These are phyloP conservation scores for Proliferodiscus dingleyae DNA, from an alignment of 2,329 filamentous ascomycete species.

Conservation along the genomic window DNA sequence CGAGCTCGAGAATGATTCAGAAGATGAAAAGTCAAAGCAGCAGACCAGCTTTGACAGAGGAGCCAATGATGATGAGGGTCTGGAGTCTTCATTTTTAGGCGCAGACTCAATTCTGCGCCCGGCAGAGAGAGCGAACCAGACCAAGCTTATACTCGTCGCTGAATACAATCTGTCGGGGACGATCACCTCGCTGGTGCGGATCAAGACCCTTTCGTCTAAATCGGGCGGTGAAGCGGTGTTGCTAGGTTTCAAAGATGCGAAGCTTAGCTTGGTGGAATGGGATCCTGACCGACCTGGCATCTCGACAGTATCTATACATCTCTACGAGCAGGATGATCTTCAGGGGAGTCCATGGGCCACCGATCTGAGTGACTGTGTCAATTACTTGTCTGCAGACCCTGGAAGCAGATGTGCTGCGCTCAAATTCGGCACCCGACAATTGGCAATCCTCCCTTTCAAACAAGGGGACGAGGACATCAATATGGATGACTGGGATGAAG, in stretches of 20 bases:
- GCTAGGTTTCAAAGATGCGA: conserved; percentile 82
- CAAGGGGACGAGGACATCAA: conserved; percentile 82
- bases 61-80: conserved; percentile 53
- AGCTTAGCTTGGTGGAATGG: conserved; percentile 92
- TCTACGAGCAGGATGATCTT: conserved; percentile 92
- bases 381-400: conserved; percentile 81
- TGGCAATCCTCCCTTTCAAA: conserved; percentile 91
- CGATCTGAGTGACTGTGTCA: conserved; percentile 69
- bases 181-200: conserved; percentile 73
- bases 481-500: conserved; percentile 86
- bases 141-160: conserved; percentile 77
- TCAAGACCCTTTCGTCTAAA: conserved; percentile 67
- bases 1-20: conserved; percentile 42
- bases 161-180: conserved; percentile 83
- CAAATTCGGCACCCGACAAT: conserved; percentile 81
- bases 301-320: conserved; percentile 90
- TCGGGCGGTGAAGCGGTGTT: conserved; percentile 81
- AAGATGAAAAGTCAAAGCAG: conserved; percentile 32
- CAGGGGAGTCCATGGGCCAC: conserved; percentile 77
- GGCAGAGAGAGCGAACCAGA: conserved; percentile 59
- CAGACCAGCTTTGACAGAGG: conserved; percentile 46
- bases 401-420: conserved; percentile 89
- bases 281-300: conserved; percentile 74
- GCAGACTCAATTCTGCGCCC: conserved; percentile 57
- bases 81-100: conserved; percentile 62